Evolutionary conservation across 1,284 basidiomycete genomes (phyloP), one percentile per base, ranked within the genome.

Genomic region (Trametes pubescens): DNA sequence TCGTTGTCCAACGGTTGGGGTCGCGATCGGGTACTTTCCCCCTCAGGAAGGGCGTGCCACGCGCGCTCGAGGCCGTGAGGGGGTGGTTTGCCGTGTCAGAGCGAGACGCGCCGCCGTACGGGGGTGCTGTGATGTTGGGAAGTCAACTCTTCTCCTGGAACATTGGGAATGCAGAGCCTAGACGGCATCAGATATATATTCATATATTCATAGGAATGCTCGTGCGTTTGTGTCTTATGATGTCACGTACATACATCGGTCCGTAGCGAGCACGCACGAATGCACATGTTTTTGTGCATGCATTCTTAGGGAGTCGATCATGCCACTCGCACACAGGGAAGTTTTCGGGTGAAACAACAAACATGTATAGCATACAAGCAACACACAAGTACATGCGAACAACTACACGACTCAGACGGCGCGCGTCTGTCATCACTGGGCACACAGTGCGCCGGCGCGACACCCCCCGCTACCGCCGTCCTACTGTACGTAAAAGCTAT

Each of bases 41-140:
- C 79, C 76, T 76, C 72, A 72, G 68, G 76, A 81, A 79, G 73
- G 79, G 69, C 61, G 40, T 35, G 51, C 52, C 35, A 22, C 59
- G 53, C 51, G 66, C 60, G 73, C 73, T 73, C 77, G 61, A 79
- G 80, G 80, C 60, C 77, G 72, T 72, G 75, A 76, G 74, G 79
- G 78, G 82, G 80, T 82, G 81, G 81, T 83, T 83, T 83, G 75
- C 71, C 78, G 74, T 78, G 79, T 77, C 58, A 82, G 73, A 83
- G 54, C 26, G 63, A 73, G 60, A 52, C 59, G 60, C 48, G 60
- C 44, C 44, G 26, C 60, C 51, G 53, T 62, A 59, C 54, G 55
- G 48, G 57, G 46, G 48, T 44, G 64, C 49, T 59, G 56, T 61
- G 77, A 72, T 75, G 72, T 71, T 74, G 76, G 73, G 70, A 75